Evolutionary conservation across 2,329 filamentous ascomycete genomes (phyloP), one percentile per base, ranked within the genome.

Genomic region (Neofusicoccum ribis): DNA sequence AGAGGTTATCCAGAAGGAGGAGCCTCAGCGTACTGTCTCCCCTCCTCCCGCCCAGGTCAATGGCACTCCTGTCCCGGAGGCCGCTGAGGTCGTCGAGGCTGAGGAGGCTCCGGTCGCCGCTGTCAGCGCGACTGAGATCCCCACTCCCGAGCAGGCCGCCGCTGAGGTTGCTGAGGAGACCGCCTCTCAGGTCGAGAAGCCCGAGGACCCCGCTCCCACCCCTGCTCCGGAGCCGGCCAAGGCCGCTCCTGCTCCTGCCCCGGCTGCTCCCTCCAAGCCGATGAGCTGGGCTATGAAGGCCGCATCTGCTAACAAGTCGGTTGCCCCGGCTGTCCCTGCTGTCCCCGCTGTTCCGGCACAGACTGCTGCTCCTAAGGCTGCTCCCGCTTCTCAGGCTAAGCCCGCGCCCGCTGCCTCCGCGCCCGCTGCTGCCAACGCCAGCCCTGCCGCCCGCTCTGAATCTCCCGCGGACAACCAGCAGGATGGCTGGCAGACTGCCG

Each of bases 401-500:
- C 34, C 67, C 17, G 56, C 43, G 20, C 65, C 74, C 7, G 69
- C 76, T 43, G 64, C 66, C 65, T 51, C 71, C 61, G 69, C 70
- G 37, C 65, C 74, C 27, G 65, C 76, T 43, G 71, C 76, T 50
- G 70, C 72, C 47, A 65, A 74, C 59, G 66, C 69, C 15, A 68
- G 70, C 27, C 65, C 73, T 15, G 71, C 70, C 51, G 67, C 74
- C 65, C 69, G 67, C 52, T 67, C 51, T 64, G 66, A 70, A 6
- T 68, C 76, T 15, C 72, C 73, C 31, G 71, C 77, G 37, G 75
- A 75, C 54, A 82, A 82, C 66, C 80, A 84, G 66, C 63, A 65
- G 41, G 63, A 65, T 41, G 92, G 91, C 74, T 99, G 95, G 95
- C 94, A 97, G 79, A 94, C 91, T 56, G 94, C 91, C 65, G 86